phyloP scores from a whole-genome alignment of 768 basidiomycete species.

The Xerocomus spinulosus region DNA sequence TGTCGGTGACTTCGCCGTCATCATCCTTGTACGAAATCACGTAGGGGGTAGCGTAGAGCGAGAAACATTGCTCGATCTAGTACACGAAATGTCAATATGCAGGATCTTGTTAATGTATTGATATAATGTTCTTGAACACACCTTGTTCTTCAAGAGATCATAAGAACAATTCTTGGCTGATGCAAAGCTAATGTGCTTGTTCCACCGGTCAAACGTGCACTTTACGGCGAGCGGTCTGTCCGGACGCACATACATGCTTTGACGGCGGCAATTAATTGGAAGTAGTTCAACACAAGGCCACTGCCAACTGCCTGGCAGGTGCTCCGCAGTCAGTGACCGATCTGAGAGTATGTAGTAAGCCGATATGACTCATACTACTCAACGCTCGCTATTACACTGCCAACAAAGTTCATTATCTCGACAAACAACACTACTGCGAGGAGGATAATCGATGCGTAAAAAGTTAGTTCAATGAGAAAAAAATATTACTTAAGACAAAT shows the following conservation, averaged over 20 bases:
- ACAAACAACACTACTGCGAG: slow-evolving; percentile 12
- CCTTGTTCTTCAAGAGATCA: slow-evolving; percentile 68
- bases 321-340: slow-evolving; percentile 23
- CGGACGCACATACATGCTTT: slow-evolving; percentile 44
- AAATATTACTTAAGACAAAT: slow-evolving; percentile 66
- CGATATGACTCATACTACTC: slow-evolving; percentile 6
- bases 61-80: slow-evolving; percentile 89
- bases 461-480: slow-evolving; percentile 17
- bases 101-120: not conserved
- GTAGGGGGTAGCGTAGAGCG: slow-evolving; percentile 65
- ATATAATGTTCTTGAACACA: slow-evolving; percentile 31
- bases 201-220: slow-evolving; percentile 71
- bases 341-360: slow-evolving; percentile 1
- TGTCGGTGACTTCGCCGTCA: slow-evolving; percentile 72
- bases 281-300: no score
- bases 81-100: slow-evolving; percentile 3
- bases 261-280: not conserved
- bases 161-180: slow-evolving; percentile 78
- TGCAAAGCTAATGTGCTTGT: slow-evolving; percentile 74
- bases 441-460: slow-evolving; percentile 15
- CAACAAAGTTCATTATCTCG: slow-evolving; percentile 6
- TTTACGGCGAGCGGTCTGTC: slow-evolving; percentile 80
- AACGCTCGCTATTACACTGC: not conserved
- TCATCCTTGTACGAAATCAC: slow-evolving; percentile 83
- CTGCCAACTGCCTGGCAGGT: no score